Percentiles rank a stretch among this genome's conserved stretches.
phyloP scores from a whole-genome alignment of 75 land plant species.

The Sequoiadendron giganteum region DNA sequence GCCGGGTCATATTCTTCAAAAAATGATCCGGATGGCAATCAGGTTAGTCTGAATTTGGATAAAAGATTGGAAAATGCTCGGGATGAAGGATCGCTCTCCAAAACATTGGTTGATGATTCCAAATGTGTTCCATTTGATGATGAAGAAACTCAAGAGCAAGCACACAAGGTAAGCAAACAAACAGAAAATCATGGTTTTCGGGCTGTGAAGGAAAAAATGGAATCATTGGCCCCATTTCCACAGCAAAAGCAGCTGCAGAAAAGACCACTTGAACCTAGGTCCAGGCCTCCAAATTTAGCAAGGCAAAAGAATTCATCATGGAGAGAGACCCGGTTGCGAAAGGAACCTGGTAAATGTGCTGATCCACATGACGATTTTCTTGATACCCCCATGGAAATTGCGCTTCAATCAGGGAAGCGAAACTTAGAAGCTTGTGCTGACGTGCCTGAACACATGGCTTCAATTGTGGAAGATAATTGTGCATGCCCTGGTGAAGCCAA shows the following conservation, averaged over 20 bases:
- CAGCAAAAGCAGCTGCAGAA: slow-evolving; percentile 14
- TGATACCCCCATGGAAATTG: slow-evolving; percentile 67
- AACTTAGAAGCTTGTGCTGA: slow-evolving; percentile 1
- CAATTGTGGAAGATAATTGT: slow-evolving; percentile 1
- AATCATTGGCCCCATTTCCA: not conserved
- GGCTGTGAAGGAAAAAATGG: not conserved
- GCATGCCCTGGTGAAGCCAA: not conserved
- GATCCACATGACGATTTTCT: slow-evolving; percentile 91
- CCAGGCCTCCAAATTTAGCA: slow-evolving; percentile 16
- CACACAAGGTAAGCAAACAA: not conserved
- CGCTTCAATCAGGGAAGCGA: slow-evolving; percentile 12
- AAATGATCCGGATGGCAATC: not conserved
- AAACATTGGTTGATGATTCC: not conserved
- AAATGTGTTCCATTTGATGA: slow-evolving; percentile 8
- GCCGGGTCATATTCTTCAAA: not conserved
- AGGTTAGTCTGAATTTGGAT: not conserved
- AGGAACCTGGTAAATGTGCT: slow-evolving; percentile 29
- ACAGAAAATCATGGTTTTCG: not conserved
- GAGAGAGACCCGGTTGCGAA: slow-evolving; percentile 62
- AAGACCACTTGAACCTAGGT: slow-evolving; percentile 18
- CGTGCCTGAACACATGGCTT: slow-evolving; percentile 17
- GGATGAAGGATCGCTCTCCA: not conserved
- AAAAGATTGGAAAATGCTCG: not conserved
- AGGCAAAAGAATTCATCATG: slow-evolving; percentile 40
- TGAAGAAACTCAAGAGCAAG: slow-evolving; percentile 13